These are phyloP conservation scores for Lactifluus volemus DNA, from an alignment of 768 basidiomycete genomes.

Conservation along the genomic window DNA sequence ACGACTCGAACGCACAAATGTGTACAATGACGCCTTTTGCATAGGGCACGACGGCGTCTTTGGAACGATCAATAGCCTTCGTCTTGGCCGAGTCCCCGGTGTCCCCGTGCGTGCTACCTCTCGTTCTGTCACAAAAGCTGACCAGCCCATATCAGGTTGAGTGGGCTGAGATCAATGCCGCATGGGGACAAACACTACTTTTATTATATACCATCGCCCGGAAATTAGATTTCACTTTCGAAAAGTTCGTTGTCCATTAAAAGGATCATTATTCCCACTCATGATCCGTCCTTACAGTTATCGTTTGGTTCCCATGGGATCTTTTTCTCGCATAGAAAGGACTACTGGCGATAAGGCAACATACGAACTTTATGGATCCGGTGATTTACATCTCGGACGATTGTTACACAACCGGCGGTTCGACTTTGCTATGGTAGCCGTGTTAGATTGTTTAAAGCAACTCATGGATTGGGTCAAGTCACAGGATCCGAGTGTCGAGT, in stretches of 20 bases:
- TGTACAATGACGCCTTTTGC: conserved; percentile 93
- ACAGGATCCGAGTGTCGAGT: conserved; percentile 63
- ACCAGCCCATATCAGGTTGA: conserved; percentile 54
- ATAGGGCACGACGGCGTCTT: conserved; percentile 93
- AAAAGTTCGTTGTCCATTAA: conserved; percentile 42
- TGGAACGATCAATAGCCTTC: conserved; percentile 95
- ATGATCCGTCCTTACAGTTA: conserved; percentile 44
- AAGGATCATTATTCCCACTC: not conserved
- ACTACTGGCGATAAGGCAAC: conserved; percentile 71
- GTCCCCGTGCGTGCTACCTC: conserved; percentile 49
- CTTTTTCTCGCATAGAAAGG: conserved; percentile 87
- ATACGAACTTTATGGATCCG: conserved; percentile 92
- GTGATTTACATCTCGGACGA: conserved; percentile 82
- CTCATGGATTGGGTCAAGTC: conserved; percentile 78
- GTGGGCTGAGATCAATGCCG: conserved; percentile 98
- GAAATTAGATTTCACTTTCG: conserved; percentile 85
- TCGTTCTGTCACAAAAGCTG: not conserved
- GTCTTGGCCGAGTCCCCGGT: conserved; percentile 79
- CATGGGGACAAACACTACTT: conserved; percentile 94
- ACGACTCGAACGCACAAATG: conserved; percentile 84
- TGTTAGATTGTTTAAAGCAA: conserved; percentile 91
- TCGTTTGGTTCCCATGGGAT: conserved; percentile 87
- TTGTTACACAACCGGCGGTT: conserved; percentile 92
- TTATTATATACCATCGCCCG: conserved; percentile 84
- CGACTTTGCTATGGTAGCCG: conserved; percentile 92